Base-by-base conservation (phyloP, 768 basidiomycete genomes). In the Leccinum longicurvipes region DNA sequence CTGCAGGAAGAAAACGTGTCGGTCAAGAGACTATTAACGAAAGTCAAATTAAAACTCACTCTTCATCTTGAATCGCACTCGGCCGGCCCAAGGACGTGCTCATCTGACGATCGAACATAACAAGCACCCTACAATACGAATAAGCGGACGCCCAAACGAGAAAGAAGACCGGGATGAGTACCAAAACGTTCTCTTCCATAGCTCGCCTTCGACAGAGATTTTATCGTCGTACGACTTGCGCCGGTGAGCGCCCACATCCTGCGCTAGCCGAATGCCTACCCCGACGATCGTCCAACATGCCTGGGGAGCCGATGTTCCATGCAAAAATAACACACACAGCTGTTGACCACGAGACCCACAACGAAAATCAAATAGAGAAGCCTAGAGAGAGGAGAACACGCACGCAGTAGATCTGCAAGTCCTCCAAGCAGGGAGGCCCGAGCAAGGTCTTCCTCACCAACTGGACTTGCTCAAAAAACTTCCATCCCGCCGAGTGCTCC, bases 221-320 rank as follows among this genome's bases (percentile, higher is more conserved):
- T 63, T 31, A 63, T 55, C 31, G 24, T 56, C 58, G 59, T 70
- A 69, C 45, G 63, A 68, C 57, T 73, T 74, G 55, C 72, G 66
- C 12, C 78, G 67, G 55, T 85, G 82, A 1, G 79, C 80, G 9
- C 86, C 79, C 4, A 84, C 77, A 56, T 87, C 86, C 62, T 85
- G 81, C 1, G 80, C 80, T 9, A 78, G 71, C 6, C 85, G 78
- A 15, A 87, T 72, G 32, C 79, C 82, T 29, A 82, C 77, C 4
- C 88, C 87, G 28, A 85, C 76, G 8, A 83, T 74, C 53, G 81
- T 82, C 90, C 90, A 91, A 54, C 78, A 81, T 11, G 81, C 78
- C 52, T 86, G 84, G 3, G 84, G 84, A 0, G 81, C 79, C 0
- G 81, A 82, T 0, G 81, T 80, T 1, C 82, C 82, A 60, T 80